Percentiles rank a stretch among this genome's conserved stretches.
phyloP scores from a whole-genome alignment of 2,329 filamentous ascomycete species.

The Fusarium torreyae region DNA sequence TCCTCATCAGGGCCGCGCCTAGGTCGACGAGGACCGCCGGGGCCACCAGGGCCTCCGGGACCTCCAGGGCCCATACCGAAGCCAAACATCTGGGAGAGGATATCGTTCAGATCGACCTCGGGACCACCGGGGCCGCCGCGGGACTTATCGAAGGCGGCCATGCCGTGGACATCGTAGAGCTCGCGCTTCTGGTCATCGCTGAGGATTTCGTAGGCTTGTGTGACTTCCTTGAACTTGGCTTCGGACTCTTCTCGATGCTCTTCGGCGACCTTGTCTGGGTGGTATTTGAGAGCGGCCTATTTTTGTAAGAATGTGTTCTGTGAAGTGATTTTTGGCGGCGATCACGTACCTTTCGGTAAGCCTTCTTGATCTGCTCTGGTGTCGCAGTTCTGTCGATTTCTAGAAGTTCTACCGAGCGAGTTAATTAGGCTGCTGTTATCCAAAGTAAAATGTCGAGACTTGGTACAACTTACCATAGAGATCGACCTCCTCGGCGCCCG shows the following conservation, averaged over 20 bases:
- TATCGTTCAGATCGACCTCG: constrained; percentile 91
- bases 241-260: constrained; percentile 88
- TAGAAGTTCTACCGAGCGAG: constrained; percentile 76
- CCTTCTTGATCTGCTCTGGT: constrained; percentile 91
- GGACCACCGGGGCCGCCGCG: constrained; percentile 75
- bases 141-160: constrained; percentile 91
- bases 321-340: constrained; percentile 11
- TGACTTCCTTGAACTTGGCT: constrained; percentile 91
- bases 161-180: constrained; percentile 93
- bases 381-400: constrained; percentile 80
- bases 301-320: constrained; percentile 26
- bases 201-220: constrained; percentile 97
- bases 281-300: constrained; percentile 87
- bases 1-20: constrained; percentile 87
- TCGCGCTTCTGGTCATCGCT: constrained; percentile 94
- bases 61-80: constrained; percentile 74
- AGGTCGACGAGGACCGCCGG: constrained; percentile 71
- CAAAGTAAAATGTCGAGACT: background rate
- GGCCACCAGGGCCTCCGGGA: constrained; percentile 62
- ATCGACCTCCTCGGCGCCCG: constrained; percentile 64
- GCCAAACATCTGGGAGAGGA: constrained; percentile 92
- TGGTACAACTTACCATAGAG: constrained; percentile 70
- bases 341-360: constrained; percentile 88
- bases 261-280: constrained; percentile 96
- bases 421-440: constrained; percentile 19